Base-by-base conservation (phyloP, 2,329 filamentous ascomycete genomes). In the Fusarium sp. region DNA sequence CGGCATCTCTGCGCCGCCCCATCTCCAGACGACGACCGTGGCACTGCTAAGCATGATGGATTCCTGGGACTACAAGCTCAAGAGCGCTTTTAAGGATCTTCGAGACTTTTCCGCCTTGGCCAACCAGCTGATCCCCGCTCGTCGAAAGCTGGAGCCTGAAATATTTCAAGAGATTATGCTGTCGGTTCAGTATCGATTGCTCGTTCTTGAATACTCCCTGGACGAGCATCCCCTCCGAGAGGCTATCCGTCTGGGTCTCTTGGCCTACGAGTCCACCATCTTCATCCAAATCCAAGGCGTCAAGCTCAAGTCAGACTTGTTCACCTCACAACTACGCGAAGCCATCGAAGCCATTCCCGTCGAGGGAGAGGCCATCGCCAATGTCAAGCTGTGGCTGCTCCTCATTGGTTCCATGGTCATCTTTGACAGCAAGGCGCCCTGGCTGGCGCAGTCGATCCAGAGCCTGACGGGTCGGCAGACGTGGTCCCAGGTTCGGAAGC, bases 151-250 rank as follows among this genome's bases (percentile, higher is more conserved):
- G 8, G 70, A 69, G 1, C 75, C 80, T 0, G 71, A 76, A 14
- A 50, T 78, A 2, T 80, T 80, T 54, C 78, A 80, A 18, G 79
- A 81, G 60, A 77, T 79, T 1, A 75, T 81, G 69, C 60, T 81
- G 0, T 81, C 80, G 0, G 72, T 80, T 0, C 81, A 82, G 45
- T 82, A 82, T 38, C 74, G 81, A 0, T 65, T 81, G 1, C 58
- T 82, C 2, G 67, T 70, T 1, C 75, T 82, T 4, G 68, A 75
- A 14, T 76, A 78, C 42, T 45, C 73, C 0, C 22, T 52, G 0
- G 66, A 74, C 10, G 6, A 60, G 4, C 10, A 68, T 1, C 71
- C 69, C 1, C 35, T 78, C 6, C 63, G 78, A 18, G 78, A 80
- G 54, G 70, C 77, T 0, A 47, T 78, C 14, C 75, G 79, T 1